These are phyloP conservation scores for Monosporascus sp. DNA, from an alignment of 2,329 filamentous ascomycete species.

Conservation along the genomic window DNA sequence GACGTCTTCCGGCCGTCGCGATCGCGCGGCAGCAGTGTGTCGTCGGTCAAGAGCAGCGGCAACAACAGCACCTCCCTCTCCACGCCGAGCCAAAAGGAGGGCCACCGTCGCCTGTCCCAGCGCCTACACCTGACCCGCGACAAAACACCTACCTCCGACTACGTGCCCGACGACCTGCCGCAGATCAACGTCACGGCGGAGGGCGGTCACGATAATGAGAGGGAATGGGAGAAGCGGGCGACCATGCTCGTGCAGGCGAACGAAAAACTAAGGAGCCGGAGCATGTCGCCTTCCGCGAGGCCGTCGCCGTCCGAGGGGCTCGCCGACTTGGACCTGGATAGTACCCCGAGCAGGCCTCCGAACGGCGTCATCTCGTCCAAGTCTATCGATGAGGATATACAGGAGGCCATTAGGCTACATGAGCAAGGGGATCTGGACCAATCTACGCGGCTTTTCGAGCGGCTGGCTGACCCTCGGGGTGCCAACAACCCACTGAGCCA, in stretches of 20 bases:
- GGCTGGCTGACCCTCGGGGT: conserved; percentile 75
- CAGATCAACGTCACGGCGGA: conserved; percentile 53
- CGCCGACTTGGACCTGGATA: conserved; percentile 21
- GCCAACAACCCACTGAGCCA: conserved; percentile 92
- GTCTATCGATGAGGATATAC: conserved; percentile 66
- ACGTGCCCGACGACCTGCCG: conserved; percentile 75
- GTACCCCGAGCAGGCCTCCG: conserved; percentile 9
- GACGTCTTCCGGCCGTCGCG: conserved; percentile 39
- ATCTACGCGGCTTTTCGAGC: conserved; percentile 81
- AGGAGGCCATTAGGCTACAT: conserved; percentile 91
- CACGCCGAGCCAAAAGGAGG: conserved; percentile 14
- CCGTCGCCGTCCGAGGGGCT: conserved; percentile 28
- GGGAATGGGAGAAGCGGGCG: conserved; percentile 86
- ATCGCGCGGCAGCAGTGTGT: conserved; percentile 44
- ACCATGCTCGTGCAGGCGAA: conserved; percentile 74
- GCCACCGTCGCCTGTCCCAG: conserved; percentile 54
- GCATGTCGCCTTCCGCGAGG: conserved; percentile 27
- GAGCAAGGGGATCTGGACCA: conserved; percentile 73
- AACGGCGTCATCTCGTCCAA: conserved; percentile 40
- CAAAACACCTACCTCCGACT: conserved; percentile 53
- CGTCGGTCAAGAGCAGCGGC: conserved; percentile 28
- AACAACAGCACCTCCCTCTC: conserved; percentile 29
- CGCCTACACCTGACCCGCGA: conserved; percentile 60
- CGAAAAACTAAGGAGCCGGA: conserved; percentile 35
- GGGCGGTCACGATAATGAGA: conserved; percentile 49